phyloP scores from a whole-genome alignment of 495 filamentous ascomycete genomes.

The Usnea hakonensis region DNA sequence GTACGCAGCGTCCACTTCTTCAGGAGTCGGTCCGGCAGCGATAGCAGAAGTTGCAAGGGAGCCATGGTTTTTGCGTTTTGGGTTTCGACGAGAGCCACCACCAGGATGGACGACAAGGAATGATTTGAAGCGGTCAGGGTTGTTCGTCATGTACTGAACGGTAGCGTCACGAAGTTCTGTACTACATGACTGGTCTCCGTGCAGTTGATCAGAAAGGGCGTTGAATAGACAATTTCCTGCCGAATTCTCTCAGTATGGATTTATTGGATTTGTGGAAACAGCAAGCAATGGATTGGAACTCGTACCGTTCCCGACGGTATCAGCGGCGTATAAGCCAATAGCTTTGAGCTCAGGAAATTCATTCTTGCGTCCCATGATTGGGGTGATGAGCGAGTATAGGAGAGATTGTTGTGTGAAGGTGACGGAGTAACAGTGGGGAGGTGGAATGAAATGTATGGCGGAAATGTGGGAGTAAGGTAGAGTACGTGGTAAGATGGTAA shows the following conservation, averaged over 20 bases:
- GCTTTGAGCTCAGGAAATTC: slow-evolving; percentile 49
- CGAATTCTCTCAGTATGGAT: slow-evolving; percentile 12
- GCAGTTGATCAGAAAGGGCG: slow-evolving; percentile 68
- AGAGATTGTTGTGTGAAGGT: background rate
- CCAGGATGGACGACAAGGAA: slow-evolving; percentile 53
- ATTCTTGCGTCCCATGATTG: slow-evolving; percentile 30
- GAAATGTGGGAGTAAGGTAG: background rate
- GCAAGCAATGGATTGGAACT: slow-evolving; percentile 1
- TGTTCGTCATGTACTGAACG: slow-evolving; percentile 53
- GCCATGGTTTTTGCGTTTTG: slow-evolving; percentile 51
- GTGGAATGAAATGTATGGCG: background rate
- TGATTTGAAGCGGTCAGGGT: slow-evolving; percentile 56
- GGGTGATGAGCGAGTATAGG: slow-evolving; percentile 5
- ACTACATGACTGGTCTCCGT: slow-evolving; percentile 53
- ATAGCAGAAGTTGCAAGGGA: slow-evolving; percentile 32
- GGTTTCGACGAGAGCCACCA: slow-evolving; percentile 54
- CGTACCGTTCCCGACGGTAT: slow-evolving; percentile 46
- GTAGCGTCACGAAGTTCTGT: slow-evolving; percentile 51
- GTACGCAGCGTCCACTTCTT: slow-evolving; percentile 56
- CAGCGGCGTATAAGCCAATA: slow-evolving; percentile 42
- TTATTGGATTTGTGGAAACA: background rate
- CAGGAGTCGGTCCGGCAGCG: slow-evolving; percentile 39
- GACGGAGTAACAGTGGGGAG: background rate
- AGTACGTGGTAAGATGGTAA: slow-evolving; percentile 16
- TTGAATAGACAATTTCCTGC: slow-evolving; percentile 72